These are phyloP conservation scores for Aspergillus melleus DNA, from an alignment of 2,329 filamentous ascomycete species.

Conservation along the genomic window DNA sequence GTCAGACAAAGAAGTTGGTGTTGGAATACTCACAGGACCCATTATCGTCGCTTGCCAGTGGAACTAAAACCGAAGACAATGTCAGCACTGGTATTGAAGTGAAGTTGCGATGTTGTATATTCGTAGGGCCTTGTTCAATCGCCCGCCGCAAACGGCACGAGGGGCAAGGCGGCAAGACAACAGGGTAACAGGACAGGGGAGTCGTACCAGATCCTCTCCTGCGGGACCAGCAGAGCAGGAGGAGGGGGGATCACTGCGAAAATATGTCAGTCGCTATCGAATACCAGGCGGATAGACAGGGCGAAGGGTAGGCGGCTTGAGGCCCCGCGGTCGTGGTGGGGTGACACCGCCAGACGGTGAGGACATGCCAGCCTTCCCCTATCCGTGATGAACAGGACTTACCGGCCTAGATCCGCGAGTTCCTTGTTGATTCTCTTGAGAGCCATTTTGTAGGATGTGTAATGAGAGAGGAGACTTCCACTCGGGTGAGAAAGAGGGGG, in stretches of 20 bases:
- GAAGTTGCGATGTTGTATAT: background rate
- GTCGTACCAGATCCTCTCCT: conserved; percentile 92
- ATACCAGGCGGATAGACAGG: background rate
- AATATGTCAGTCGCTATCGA: conserved; percentile 10
- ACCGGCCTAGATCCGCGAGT: conserved; percentile 54
- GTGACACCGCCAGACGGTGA: conserved; percentile 4
- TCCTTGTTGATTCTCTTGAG: conserved; percentile 57
- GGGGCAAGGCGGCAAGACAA: conserved; percentile 13
- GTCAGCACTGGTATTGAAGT: conserved; percentile 23
- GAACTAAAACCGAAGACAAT: conserved; percentile 62
- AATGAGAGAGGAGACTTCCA: conserved; percentile 8
- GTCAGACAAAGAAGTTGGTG: conserved; percentile 6
- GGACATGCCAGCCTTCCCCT: background rate
- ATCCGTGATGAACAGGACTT: conserved; percentile 24
- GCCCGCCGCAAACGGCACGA: conserved; percentile 25
- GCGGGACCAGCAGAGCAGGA: conserved; percentile 97
- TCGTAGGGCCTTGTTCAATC: background rate
- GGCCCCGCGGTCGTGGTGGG: conserved; percentile 26
- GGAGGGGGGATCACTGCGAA: conserved; percentile 85
- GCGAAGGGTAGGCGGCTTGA: background rate
- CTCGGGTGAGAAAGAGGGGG: conserved; percentile 6
- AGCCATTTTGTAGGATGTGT: conserved; percentile 43
- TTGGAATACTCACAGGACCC: conserved; percentile 75
- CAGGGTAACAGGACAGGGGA: conserved; percentile 2
- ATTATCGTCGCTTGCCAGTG: conserved; percentile 99